Evolutionary conservation across 2,329 filamentous ascomycete species (phyloP).

Genomic region (Aspergillus sp.): DNA sequence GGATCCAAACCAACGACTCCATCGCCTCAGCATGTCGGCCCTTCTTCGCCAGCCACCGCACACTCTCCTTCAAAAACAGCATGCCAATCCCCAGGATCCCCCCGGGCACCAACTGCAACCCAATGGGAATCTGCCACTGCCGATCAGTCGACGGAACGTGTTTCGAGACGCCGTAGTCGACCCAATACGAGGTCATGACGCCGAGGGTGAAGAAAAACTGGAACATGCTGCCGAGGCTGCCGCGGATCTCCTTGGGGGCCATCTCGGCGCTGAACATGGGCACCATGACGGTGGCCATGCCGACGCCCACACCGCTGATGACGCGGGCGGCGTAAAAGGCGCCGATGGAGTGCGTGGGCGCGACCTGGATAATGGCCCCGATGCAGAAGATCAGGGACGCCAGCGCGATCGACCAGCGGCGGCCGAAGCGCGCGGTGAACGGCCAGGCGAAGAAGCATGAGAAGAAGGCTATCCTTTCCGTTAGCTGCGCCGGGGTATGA

Average conservation of each 20-base stretch:
- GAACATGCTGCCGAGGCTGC: constrained; percentile 36
- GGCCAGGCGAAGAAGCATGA: constrained; percentile 51
- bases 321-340: constrained; percentile 49
- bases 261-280: constrained; percentile 44
- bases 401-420: constrained; percentile 45
- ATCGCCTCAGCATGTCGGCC: constrained; percentile 49
- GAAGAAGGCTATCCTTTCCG: constrained; percentile 46
- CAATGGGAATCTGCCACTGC: constrained; percentile 53
- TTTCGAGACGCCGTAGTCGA: constrained; percentile 50
- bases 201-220: constrained; percentile 39
- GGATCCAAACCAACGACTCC: constrained; percentile 50
- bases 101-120: constrained; percentile 50
- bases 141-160: constrained; percentile 37
- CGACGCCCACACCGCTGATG: constrained; percentile 48
- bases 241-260: constrained; percentile 44
- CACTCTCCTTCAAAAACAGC: constrained; percentile 49
- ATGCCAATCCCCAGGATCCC: constrained; percentile 49
- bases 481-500: no score
- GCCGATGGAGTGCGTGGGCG: constrained; percentile 46
- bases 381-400: constrained; percentile 41
- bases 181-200: constrained; percentile 41
- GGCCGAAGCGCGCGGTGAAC: constrained; percentile 46
- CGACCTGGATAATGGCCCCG: constrained; percentile 46
- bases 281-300: constrained; percentile 43
- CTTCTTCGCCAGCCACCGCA: constrained; percentile 50